Percentiles rank a stretch among this genome's conserved stretches.
phyloP scores from a whole-genome alignment of 2,329 filamentous ascomycete species.

The Ascochyta fabae region DNA sequence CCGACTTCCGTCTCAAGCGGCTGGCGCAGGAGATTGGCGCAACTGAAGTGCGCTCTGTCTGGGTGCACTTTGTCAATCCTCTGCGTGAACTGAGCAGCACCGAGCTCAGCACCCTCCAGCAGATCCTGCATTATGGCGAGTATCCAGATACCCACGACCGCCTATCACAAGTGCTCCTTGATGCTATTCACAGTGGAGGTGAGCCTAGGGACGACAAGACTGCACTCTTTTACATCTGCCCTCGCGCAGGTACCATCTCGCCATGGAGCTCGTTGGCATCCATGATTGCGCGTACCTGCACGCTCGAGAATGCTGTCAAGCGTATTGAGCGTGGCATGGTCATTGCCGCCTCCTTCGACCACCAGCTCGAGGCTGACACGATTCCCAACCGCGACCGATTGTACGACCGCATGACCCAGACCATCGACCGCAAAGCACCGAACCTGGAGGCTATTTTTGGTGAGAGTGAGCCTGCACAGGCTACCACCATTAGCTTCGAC shows the following conservation, averaged over 20 bases:
- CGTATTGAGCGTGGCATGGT: conserved; percentile 88
- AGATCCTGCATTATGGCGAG: conserved; percentile 67
- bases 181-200: conserved; percentile 58
- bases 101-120: conserved; percentile 61
- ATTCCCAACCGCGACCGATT: conserved; percentile 72
- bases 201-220: conserved; percentile 59
- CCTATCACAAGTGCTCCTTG: conserved; percentile 53
- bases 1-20: conserved; percentile 56
- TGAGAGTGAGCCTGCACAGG: conserved; percentile 67
- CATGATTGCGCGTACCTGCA: conserved; percentile 91
- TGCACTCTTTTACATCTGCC: conserved; percentile 74
- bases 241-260: conserved; percentile 81
- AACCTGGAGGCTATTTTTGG: conserved; percentile 80
- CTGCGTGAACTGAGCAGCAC: conserved; percentile 47
- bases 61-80: conserved; percentile 59
- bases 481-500: conserved; percentile 76
- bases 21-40: conserved; percentile 56
- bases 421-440: conserved; percentile 70
- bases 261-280: conserved; percentile 98
- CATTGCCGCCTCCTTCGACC: conserved; percentile 70
- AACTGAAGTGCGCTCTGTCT: conserved; percentile 56
- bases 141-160: conserved; percentile 55
- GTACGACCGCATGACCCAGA: conserved; percentile 96
- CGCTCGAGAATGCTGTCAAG: conserved; percentile 71
- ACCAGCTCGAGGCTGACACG: conserved; percentile 56